Evolutionary conservation across 257 asterid genomes (phyloP).

Genomic region (Linderniella brevidens): DNA sequence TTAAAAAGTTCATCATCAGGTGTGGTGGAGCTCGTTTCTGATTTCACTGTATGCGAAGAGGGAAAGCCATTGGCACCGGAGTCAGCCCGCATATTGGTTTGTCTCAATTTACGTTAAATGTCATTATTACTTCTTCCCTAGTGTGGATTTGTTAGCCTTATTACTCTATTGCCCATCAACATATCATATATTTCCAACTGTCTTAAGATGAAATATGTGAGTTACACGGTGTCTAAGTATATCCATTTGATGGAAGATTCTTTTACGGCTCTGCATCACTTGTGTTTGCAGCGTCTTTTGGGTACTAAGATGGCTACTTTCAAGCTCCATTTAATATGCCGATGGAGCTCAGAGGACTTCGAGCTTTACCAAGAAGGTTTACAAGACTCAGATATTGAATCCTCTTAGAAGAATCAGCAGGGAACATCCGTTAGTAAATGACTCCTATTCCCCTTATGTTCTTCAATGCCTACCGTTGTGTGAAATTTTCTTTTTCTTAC

Average conservation of each 20-base stretch:
- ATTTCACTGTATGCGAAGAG: slow-evolving; percentile 78
- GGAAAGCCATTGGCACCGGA: slow-evolving; percentile 76
- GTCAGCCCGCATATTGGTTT: slow-evolving; percentile 78
- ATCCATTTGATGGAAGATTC: background rate
- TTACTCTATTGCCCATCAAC: background rate
- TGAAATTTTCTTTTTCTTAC: too few species aligned
- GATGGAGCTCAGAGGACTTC: slow-evolving; percentile 66
- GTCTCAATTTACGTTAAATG: slow-evolving; percentile 4
- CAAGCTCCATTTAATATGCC: slow-evolving; percentile 53
- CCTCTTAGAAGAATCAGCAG: slow-evolving; percentile 11
- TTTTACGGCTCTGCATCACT: background rate
- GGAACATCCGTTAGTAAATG: too few species aligned
- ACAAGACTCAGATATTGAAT: slow-evolving; percentile 75
- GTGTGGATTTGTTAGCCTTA: background rate
- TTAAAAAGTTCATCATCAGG: slow-evolving; percentile 26
- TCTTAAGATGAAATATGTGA: too few species aligned
- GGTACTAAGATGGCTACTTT: slow-evolving; percentile 90
- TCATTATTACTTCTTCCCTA: background rate
- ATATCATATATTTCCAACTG: too few species aligned
- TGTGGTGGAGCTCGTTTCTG: slow-evolving; percentile 75
- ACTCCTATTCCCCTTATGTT: too few species aligned
- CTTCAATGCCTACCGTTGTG: too few species aligned
- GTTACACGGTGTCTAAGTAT: too few species aligned
- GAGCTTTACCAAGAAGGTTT: slow-evolving; percentile 59
- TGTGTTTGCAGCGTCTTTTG: slow-evolving; percentile 50